Base-by-base conservation (phyloP, 495 filamentous ascomycete species). In the Penicillium coprophilum region DNA sequence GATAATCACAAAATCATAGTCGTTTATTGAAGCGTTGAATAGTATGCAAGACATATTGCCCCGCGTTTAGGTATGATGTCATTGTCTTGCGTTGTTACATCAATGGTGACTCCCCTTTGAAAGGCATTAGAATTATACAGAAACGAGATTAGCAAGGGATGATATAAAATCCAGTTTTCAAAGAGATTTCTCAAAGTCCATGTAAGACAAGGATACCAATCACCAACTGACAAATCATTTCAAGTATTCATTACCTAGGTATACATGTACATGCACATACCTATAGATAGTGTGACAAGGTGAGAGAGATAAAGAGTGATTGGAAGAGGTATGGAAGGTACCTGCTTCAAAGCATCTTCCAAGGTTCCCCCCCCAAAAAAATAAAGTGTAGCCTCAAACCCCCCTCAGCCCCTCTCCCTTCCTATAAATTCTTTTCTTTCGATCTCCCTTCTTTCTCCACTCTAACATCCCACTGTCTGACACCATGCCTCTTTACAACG, bases 401-500 rank as follows among this genome's bases (percentile, higher is more conserved):
- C 46, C 48, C 46, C 52, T 57, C 46, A 34, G 38, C 44, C 40
- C 58, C 61, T 12, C 53, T 50, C 23, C 47, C 40, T 58, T 31
- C 31, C 41, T 47, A 56, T 51, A 44, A 49, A 45, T 52, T 60
- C 46, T 49, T 38, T 38, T 9, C 34, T 38, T n/a, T 38, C n/a
- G 5, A n/a, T 40, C 44, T 50, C 30, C 12, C 17, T 23, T 17
- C 9, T 38, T 19, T 20, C 9, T 1, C 19, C n/a, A 19, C 36
- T 17, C 36, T 30, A 23, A 31, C 38, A 43, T 19, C 39, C 20
- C 15, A 17, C 49, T 11, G 30, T 17, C 11, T 27, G 15, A 34
- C 68, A 85, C 63, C 56, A 89, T 90, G 87, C 81, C 86, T 80
- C 78, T 84, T 60, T 86, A 81, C 79, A 91, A 89, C 65, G 87